Conservation (phyloP, 176 grass and related monocot genomes). For the Stipa capillata region DNA sequence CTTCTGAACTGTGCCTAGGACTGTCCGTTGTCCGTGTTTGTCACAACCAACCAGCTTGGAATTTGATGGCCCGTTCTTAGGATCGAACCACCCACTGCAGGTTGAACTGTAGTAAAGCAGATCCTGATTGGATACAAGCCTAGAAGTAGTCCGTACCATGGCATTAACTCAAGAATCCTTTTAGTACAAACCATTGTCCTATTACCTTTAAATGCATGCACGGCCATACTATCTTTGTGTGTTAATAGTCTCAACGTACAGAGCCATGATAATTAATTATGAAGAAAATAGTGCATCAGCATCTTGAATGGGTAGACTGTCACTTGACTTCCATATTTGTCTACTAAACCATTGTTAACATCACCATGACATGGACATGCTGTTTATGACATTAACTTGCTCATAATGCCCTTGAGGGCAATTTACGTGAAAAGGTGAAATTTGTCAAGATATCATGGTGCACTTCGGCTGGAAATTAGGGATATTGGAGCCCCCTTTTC, state of each 20-base stretch:
- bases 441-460: not conserved
- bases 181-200: conserved; percentile 9
- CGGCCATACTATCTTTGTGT: not conserved
- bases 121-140: conserved; percentile 15
- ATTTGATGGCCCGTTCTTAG: not conserved
- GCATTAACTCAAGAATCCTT: conserved; percentile 6
- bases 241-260: not conserved
- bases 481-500: not conserved
- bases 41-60: not conserved
- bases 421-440: not conserved
- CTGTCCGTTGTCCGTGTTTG: not conserved
- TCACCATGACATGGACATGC: not conserved
- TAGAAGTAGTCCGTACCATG: not conserved
- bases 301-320: not conserved
- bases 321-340: not conserved
- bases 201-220: not conserved
- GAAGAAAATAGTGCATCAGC: conserved; percentile 12
- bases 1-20: not conserved
- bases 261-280: not conserved
- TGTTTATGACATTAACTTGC: not conserved
- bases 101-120: not conserved
- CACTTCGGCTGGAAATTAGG: not conserved
- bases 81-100: not conserved
- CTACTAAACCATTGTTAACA: not conserved
- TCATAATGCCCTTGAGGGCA: not conserved